phyloP scores from a whole-genome alignment of 2,329 filamentous ascomycete genomes.

The Dothidotthia symphoricarpi region DNA sequence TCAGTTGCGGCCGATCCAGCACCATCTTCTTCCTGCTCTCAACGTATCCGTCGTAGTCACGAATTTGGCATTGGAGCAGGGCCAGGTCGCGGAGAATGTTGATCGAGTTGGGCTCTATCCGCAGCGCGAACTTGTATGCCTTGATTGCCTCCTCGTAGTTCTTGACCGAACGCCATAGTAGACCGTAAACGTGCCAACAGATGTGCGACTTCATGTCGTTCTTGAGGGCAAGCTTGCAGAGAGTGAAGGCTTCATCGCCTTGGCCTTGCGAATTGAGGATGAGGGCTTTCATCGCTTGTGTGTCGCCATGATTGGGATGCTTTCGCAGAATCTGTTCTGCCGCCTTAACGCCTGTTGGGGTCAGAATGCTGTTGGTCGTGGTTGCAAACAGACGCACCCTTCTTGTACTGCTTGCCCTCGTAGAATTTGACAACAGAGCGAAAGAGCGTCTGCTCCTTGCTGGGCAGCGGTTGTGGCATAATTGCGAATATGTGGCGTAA shows the following conservation, averaged over 20 bases:
- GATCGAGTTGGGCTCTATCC: conserved; percentile 86
- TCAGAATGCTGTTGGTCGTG: conserved; percentile 19
- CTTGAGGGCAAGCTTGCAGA: conserved; percentile 88
- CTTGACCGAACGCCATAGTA: conserved; percentile 89
- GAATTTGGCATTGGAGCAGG: conserved; percentile 91
- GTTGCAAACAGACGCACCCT: conserved; percentile 49
- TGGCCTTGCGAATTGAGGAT: conserved; percentile 93
- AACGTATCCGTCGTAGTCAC: conserved; percentile 91
- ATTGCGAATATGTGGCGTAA: conserved; percentile 23
- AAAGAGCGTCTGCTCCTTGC: conserved; percentile 94
- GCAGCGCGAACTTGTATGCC: conserved; percentile 94
- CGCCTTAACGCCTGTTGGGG: conserved; percentile 72
- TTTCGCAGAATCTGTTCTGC: conserved; percentile 97
- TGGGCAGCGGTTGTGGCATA: conserved; percentile 72
- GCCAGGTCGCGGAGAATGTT: conserved; percentile 95
- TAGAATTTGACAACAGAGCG: conserved; percentile 92
- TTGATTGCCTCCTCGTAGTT: conserved; percentile 99
- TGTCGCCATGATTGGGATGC: conserved; percentile 94
- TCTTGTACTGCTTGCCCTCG: conserved; percentile 98
- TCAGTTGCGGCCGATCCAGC: conserved; percentile 72
- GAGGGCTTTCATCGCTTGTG: conserved; percentile 97
- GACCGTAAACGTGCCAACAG: conserved; percentile 98
- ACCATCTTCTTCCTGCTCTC: conserved; percentile 87
- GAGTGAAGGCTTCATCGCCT: conserved; percentile 86
- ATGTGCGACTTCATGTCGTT: conserved; percentile 99